Base-by-base conservation (phyloP, 1,284 basidiomycete genomes). In the Athelia psychrophila region DNA sequence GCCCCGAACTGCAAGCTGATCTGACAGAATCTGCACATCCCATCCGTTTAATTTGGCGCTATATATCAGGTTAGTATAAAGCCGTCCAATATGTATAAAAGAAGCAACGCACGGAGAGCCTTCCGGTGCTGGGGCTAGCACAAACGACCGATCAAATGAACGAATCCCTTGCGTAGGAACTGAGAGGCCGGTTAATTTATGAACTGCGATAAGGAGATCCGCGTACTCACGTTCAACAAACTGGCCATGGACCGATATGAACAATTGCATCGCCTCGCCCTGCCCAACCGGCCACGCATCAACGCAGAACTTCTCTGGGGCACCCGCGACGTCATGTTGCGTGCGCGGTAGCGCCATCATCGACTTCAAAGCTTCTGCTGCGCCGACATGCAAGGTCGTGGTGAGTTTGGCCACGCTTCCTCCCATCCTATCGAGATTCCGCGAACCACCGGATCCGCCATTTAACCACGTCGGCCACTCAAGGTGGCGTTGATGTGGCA, bases 141-240 rank as follows among this genome's bases (percentile, higher is more conserved):
- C 79, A 64, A 98, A 97, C 0, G 91, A 87, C 48, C 96, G 83
- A 65, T 97, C 94, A 67, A 99, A 99, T 5, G 95, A 97, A 44
- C 96, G 84, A 23, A 94, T 74, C 9, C 93, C 94, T 56, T 75
- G 72, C 12, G 75, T 70, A 35, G 74, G 75, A 50, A 76, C 85
- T 88, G 59, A 53, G 44, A 50, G 48, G 27, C 27, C 6, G 6
- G 27, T 13, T 30, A 30, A 30, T 30, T 30, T 30, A 61, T 49
- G 56, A 51, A 50, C 27, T 53, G 44, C 47, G 55, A 36, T 51
- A 36, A 25, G 47, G 47, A 45, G 19, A 44, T 2, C 23, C 23
- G 15, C 51, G 24, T 10, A 76, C 86, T 61, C 62, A 94, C 94
- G 76, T 79, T 99, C 96, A 48, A 79, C 78, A 64, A 95, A 97